A percentile compares a stretch with the other conserved stretches of the same genome.
phyloP scores from a whole-genome alignment of 2,329 filamentous ascomycete genomes.

The Ophiostoma sp. region DNA sequence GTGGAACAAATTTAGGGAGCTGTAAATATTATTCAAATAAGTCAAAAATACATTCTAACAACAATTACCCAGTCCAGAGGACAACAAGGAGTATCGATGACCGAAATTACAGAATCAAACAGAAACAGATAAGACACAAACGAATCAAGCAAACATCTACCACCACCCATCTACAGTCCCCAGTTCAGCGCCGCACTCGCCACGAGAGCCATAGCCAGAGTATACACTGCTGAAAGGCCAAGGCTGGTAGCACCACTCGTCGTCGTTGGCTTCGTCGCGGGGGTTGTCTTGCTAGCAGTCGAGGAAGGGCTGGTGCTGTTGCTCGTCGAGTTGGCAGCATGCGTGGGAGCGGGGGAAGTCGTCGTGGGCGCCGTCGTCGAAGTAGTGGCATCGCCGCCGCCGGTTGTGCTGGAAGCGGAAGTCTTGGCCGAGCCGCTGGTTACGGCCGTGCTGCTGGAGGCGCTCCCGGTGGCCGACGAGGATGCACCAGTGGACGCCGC shows the following conservation, averaged over 20 bases:
- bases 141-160: neutral
- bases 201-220: neutral
- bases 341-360: neutral
- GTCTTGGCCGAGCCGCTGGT: neutral
- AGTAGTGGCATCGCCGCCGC: neutral
- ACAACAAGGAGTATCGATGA: neutral
- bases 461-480: neutral
- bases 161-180: neutral
- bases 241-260: neutral
- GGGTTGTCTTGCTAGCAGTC: neutral
- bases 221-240: neutral
- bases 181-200: neutral
- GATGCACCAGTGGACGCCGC: neutral
- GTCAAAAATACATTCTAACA: neutral
- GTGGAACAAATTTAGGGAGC: neutral
- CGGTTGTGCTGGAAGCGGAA: neutral
- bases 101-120: neutral
- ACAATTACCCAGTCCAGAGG: neutral
- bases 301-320: neutral
- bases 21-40: neutral
- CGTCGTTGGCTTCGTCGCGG: neutral
- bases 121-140: neutral
- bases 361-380: neutral
- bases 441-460: neutral
- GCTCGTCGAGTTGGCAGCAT: slow-evolving; percentile 1